Base-by-base conservation (phyloP, 176 grass and related monocot genomes). In the Paspalum notatum region DNA sequence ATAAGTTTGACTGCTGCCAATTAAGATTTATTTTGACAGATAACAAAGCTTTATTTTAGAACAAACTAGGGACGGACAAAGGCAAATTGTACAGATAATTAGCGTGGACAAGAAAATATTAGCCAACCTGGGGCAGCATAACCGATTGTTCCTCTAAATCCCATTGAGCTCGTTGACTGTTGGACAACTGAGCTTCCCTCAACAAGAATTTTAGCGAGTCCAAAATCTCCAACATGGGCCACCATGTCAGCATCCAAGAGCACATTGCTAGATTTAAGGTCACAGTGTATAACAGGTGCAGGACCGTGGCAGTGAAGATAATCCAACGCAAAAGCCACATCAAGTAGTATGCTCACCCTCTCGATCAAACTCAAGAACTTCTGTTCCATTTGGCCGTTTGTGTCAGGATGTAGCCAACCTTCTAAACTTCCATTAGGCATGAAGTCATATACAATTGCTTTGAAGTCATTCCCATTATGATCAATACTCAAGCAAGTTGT, bases 311-410 rank as follows among this genome's bases (percentile, higher is more conserved):
- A 22, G 15, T 87, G 85, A 62, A 87, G 76, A 49, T 87, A 77
- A 22, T 87, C 78, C 61, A 87, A 68, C 0, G 85, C 79, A 20
- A 7, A 46, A 77, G 87, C 76, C 26, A 90, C 71, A 77, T 86
- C 83, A 4, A 90, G 46, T 0, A 72, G 26, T 77, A 90, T 67
- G 22, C 8, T 60, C 21, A 78, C 78, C 58, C 77, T 82, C 8
- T 78, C 5, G 8, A 58, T 21, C 7, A 90, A 62, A 45, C 61
- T 62, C 22, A 90, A 62, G 40, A n/a, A 4, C 3, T 15, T 48
- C 1, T 39, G 52, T 0, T 84, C 62, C 16, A 7, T 8, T 4
- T 8, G 72, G 2, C 12, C 11, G 25, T 67, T 51, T 45, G 5
- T 64, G 4, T 42, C 66, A 11, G 8, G 51, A 77, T 86, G 87